A percentile compares a stretch with the other conserved stretches of the same genome.
These are phyloP conservation scores for Avena insularis DNA, from an alignment of 176 grass and related monocot genomes.

Conservation along the genomic window DNA sequence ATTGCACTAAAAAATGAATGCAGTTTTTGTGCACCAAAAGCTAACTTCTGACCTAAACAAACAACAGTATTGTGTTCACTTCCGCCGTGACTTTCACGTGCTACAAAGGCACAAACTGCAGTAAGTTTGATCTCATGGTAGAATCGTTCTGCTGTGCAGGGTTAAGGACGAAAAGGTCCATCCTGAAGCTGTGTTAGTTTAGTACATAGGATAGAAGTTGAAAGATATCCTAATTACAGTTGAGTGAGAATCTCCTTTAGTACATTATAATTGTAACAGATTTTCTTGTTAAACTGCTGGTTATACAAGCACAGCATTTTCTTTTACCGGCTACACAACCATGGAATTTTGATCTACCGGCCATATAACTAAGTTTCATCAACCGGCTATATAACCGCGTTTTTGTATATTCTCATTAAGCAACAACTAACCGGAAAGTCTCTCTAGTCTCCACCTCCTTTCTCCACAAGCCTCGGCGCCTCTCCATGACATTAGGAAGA, in stretches of 20 bases:
- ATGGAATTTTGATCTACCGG: not conserved
- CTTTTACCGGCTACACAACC: too few species aligned
- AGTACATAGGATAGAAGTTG: not conserved
- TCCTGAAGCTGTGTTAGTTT: not conserved
- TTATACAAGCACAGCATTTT: not conserved
- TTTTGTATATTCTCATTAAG: not conserved
- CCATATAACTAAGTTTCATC: not conserved
- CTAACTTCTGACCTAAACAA: not conserved
- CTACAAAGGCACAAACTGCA: not conserved
- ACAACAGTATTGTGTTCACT: not conserved
- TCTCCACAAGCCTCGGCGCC: not conserved
- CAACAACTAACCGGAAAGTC: not conserved
- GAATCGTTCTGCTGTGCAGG: not conserved
- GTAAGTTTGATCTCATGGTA: not conserved
- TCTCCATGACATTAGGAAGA: not conserved
- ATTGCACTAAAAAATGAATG: not conserved
- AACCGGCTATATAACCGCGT: not conserved
- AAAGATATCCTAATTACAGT: not conserved
- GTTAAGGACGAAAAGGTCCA: not conserved
- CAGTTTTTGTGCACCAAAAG: not conserved
- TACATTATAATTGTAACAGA: not conserved
- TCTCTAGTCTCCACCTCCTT: slow-evolving; percentile 1
- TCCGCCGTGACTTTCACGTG: not conserved
- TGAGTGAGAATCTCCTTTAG: not conserved
- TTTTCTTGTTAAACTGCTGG: not conserved